phyloP scores from a whole-genome alignment of 805 yeast genomes.

The Jamesozyma rosinii region DNA sequence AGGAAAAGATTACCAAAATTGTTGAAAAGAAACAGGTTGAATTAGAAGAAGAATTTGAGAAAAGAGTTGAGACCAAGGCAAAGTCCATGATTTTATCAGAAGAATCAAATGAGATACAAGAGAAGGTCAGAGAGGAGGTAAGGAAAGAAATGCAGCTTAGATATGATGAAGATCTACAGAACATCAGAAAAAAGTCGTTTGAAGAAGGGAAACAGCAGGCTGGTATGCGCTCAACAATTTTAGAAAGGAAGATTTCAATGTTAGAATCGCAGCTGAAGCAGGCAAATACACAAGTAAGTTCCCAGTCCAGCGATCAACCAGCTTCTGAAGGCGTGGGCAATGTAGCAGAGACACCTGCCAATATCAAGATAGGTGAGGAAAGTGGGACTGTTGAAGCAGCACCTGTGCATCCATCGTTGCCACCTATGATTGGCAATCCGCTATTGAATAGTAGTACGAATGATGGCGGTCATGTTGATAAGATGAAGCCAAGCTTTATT shows the following conservation, averaged over 20 bases:
- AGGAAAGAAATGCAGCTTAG: slow-evolving; percentile 6
- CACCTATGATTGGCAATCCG: neutral
- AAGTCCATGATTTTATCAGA: slow-evolving; percentile 4
- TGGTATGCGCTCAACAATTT: slow-evolving; percentile 18
- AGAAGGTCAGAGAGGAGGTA: slow-evolving; percentile 10
- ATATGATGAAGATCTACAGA: slow-evolving; percentile 8
- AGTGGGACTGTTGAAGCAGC: neutral
- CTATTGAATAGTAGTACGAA: neutral
- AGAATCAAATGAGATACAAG: slow-evolving; percentile 3
- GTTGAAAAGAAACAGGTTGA: slow-evolving; percentile 32
- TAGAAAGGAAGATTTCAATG: slow-evolving; percentile 23
- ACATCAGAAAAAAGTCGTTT: slow-evolving; percentile 11
- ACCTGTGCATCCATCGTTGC: neutral
- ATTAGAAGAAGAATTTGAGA: slow-evolving; percentile 9
- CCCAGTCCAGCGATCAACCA: neutral
- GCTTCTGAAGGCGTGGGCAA: neutral
- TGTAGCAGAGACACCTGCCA: neutral
- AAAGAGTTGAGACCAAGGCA: slow-evolving; percentile 8
- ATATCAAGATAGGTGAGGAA: neutral
- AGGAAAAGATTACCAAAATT: slow-evolving; percentile 45
- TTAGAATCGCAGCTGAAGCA: slow-evolving; percentile 27
- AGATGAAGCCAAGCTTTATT: neutral
- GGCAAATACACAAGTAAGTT: slow-evolving; percentile 31
- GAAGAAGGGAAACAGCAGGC: slow-evolving; percentile 21
- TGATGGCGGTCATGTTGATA: neutral